These are phyloP conservation scores for Pseudogymnoascus sp. DNA, from an alignment of 2,329 filamentous ascomycete species.

Conservation along the genomic window DNA sequence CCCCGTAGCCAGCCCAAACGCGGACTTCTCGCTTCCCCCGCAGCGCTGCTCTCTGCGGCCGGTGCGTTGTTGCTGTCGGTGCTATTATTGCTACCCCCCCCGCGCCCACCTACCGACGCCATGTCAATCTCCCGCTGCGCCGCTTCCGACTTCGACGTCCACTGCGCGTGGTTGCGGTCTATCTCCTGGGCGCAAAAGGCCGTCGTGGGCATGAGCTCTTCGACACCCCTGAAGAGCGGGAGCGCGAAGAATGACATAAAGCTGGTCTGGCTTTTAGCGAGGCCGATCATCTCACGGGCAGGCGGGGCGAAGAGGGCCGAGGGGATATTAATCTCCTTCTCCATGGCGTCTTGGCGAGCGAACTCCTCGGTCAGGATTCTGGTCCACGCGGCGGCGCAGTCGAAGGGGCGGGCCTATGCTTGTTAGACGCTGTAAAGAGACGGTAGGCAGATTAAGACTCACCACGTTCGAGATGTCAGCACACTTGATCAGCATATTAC, in stretches of 20 bases:
- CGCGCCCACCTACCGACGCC: background rate
- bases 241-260: conserved; percentile 97
- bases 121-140: too few species aligned
- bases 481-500: conserved; percentile 91
- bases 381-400: conserved; percentile 81
- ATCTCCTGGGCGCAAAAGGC: conserved; percentile 77
- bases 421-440: conserved; percentile 15
- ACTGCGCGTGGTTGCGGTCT: conserved; percentile 46
- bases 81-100: conserved; percentile 33
- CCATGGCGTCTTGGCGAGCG: conserved; percentile 85
- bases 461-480: conserved; percentile 98
- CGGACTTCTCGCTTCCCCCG: conserved; percentile 14
- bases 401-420: conserved; percentile 68
- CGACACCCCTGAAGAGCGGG: conserved; percentile 80
- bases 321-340: conserved; percentile 75
- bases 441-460: conserved; percentile 33
- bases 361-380: conserved; percentile 93
- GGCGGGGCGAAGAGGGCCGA: conserved; percentile 81
- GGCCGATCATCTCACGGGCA: conserved; percentile 70
- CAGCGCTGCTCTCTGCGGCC: conserved; percentile 20
- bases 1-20: background rate
- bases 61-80: conserved; percentile 17
- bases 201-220: conserved; percentile 78
- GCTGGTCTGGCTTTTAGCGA: conserved; percentile 80
- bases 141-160: too few species aligned